Evolutionary conservation across 2,329 filamentous ascomycete species (phyloP).

Genomic region (Chaetomium globosum): DNA sequence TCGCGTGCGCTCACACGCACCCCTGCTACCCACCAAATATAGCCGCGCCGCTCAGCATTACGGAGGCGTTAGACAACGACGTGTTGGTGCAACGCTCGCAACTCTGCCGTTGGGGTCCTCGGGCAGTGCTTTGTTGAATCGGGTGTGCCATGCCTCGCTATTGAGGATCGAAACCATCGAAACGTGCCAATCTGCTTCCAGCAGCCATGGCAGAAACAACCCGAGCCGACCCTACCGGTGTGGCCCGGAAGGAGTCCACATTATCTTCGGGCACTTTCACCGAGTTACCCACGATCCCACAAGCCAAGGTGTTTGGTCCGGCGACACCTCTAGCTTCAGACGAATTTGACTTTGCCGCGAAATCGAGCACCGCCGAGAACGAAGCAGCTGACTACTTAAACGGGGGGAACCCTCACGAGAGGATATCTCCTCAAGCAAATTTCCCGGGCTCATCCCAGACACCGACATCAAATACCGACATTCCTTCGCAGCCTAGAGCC

Average conservation of each 20-base stretch:
- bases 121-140: background rate
- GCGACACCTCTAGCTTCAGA: constrained; percentile 36
- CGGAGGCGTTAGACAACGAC: background rate
- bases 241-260: constrained; percentile 29
- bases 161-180: constrained; percentile 22
- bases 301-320: constrained; percentile 31
- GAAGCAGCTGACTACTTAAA: constrained; percentile 47
- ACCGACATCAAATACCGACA: constrained; percentile 31
- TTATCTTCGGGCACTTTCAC: constrained; percentile 33
- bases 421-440: constrained; percentile 36
- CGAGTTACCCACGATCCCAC: constrained; percentile 36
- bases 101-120: background rate
- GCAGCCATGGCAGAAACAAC: constrained; percentile 33
- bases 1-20: background rate
- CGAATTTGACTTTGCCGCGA: constrained; percentile 37
- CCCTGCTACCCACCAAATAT: background rate
- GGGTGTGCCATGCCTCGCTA: constrained; percentile 35
- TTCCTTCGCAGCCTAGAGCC: constrained; percentile 33
- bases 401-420: constrained; percentile 42
- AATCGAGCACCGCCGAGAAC: constrained; percentile 28
- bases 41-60: constrained; percentile 13
- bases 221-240: constrained; percentile 23
- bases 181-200: too few relatives aligned
- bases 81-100: constrained; percentile 4
- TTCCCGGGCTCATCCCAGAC: constrained; percentile 22